Base-by-base conservation (phyloP, 306 rosid genomes). In the Neltuma alba region DNA sequence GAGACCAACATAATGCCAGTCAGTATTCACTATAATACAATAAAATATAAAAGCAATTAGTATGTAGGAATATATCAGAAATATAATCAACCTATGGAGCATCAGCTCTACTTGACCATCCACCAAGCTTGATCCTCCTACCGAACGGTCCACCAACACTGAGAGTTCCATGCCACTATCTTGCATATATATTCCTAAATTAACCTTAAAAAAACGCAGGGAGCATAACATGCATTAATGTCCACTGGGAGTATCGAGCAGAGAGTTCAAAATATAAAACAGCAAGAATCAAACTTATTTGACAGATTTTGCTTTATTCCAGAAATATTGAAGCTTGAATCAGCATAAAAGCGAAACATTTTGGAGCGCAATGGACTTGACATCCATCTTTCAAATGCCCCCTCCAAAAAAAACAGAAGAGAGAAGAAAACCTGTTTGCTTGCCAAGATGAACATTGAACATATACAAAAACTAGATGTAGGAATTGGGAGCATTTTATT, bases 41-140 rank as follows among this genome's bases (percentile, higher is more conserved):
- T 47, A 74, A 76, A 55, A 31, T 37, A 34, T 50, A 81, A 65
- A 69, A 65, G 65, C 25, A 76, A 71, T 31, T 31, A 76, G 48
- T 34, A 52, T 64, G 47, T 16, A 45, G 69, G 62, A 13, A 75
- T 65, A 48, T 44, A 76, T 52, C 33, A 66, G 28, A 68, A 74
- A 69, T 80, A 77, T 74, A 44, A 72, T 61, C 74, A 55, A 86
- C 98, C 94, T 89, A 77, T 93, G 98, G 45, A 93, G 88, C 97
- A 93, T 93, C 60, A 93, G 78, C 86, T 93, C 98, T 61, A 93
- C 16, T 87, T 91, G 94, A 21, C 96, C 97, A 84, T 93, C 94
- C 45, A 69, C 88, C 85, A 93, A 88, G 89, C 94, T 93, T 62
- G 98, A 89, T 75, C 89, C 98, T 36, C 96, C 96, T 15, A 93